A percentile compares a stretch with the other conserved stretches of the same genome.
These are phyloP conservation scores for Sicyos baderoa DNA, from an alignment of 306 rosid genomes.

Conservation along the genomic window DNA sequence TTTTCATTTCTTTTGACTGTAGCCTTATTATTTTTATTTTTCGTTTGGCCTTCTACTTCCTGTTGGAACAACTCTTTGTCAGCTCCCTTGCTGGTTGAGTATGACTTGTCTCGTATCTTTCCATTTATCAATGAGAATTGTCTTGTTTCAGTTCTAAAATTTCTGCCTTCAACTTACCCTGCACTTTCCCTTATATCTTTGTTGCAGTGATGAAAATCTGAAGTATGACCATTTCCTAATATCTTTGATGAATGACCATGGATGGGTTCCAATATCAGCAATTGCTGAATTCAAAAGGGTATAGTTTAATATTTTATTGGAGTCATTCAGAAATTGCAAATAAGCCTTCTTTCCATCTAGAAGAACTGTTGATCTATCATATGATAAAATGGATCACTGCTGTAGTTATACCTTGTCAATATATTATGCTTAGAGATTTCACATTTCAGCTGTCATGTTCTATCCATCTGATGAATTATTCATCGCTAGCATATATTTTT, in stretches of 20 bases:
- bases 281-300: slow-evolving; percentile 92
- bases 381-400: slow-evolving; percentile 1
- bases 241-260: slow-evolving; percentile 86
- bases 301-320: slow-evolving; percentile 22
- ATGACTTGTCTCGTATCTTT: slow-evolving; percentile 1
- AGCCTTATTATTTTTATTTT: not conserved
- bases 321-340: not conserved
- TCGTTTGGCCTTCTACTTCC: not conserved
- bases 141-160: not conserved
- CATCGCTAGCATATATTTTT: not conserved
- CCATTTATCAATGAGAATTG: not conserved
- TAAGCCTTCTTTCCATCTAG: slow-evolving; percentile 8
- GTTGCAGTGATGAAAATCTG: slow-evolving; percentile 91
- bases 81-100: slow-evolving; percentile 1
- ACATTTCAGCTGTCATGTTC: not conserved
- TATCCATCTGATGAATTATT: not conserved
- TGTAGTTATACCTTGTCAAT: not conserved
- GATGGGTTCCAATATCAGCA: slow-evolving; percentile 69
- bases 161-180: slow-evolving; percentile 14
- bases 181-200: slow-evolving; percentile 39
- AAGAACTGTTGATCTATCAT: not conserved
- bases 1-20: slow-evolving; percentile 4
- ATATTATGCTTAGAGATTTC: not conserved
- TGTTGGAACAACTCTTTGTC: not conserved
- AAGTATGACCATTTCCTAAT: slow-evolving; percentile 60